phyloP scores from a whole-genome alignment of 805 yeast species.

The Hanseniaspora vineae region DNA sequence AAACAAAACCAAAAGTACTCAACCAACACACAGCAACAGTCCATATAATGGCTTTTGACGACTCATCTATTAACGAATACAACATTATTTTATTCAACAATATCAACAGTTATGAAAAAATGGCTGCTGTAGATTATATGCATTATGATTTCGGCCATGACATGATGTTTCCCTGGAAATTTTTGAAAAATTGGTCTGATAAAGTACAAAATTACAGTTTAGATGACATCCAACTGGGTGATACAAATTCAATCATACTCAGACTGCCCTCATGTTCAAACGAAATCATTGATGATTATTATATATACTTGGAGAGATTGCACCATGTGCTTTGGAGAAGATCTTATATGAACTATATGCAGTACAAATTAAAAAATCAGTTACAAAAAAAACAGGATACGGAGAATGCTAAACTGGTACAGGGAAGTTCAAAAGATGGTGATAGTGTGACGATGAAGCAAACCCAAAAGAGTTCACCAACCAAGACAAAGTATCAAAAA shows the following conservation, averaged over 20 bases:
- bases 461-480: too few relatives aligned
- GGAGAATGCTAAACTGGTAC: too few relatives aligned
- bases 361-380: slow-evolving; percentile 13
- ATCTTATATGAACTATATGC: slow-evolving; percentile 68
- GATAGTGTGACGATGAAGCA: too few relatives aligned
- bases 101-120: slow-evolving; percentile 17
- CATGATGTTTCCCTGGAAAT: slow-evolving; percentile 10
- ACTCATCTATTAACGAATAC: slow-evolving; percentile 17
- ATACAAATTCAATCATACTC: slow-evolving; percentile 5
- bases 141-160: slow-evolving; percentile 16
- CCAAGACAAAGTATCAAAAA: too few relatives aligned
- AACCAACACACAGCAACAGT: too few relatives aligned
- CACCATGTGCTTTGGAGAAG: slow-evolving; percentile 91
- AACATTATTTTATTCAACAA: slow-evolving; percentile 21
- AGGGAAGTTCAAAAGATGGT: too few relatives aligned
- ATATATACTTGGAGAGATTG: slow-evolving; percentile 32
- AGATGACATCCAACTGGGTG: background rate
- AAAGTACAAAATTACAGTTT: slow-evolving; percentile 7
- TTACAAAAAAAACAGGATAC: slow-evolving; percentile 21
- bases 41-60: slow-evolving; percentile 14
- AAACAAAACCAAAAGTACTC: too few relatives aligned
- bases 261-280: slow-evolving; percentile 24
- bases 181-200: slow-evolving; percentile 12
- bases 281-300: slow-evolving; percentile 20
- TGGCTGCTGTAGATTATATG: slow-evolving; percentile 21